Base-by-base conservation (phyloP, 495 filamentous ascomycete species). In the Aspergillus steynii region DNA sequence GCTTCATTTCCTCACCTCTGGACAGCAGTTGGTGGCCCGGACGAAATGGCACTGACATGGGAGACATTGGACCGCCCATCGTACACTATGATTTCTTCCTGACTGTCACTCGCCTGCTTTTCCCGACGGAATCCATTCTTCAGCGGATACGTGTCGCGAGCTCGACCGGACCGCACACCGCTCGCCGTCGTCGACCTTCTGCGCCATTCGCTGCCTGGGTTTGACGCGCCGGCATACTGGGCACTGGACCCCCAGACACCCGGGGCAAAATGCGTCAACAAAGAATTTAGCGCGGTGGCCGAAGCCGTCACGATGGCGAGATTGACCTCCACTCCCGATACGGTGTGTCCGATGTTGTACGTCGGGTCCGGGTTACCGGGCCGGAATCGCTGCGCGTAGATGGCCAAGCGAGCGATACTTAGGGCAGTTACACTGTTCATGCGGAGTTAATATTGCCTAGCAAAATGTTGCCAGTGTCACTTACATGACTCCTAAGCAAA, bases 251-350 rank as follows among this genome's bases (percentile, higher is more conserved):
- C 37, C 37, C 37, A 42, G 12, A 42, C 12, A 14, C 37, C 37
- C 10, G 37, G 37, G 3, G 37, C 37, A 42, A 42, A 42, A 12
- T 2, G 37, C 37, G 12, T 15, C 10, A 42, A 42, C 37, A 42
- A 14, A 4, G 37, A 42, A 42, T 71, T 71, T 58, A 73, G 51
- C 0, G 72, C 66, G 5, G 72, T 70, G 0, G n/a, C 70, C 37
- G 68, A 85, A 10, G 81, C 82, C 10, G 81, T 80, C 29, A 85
- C 76, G 52, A 85, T 71, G 3, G 82, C 83, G 6, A 85, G 69
- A 67, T 85, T 84, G 4, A 77, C 79, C 67, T 85, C 83, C 27
- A 86, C 73, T 47, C 73, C 82, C 0, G 80, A 83, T 29, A 74
- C 80, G 49, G 76, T 72, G 65, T 83, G 83, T 9, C 80, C 77